Evolutionary conservation across 2,329 filamentous ascomycete species (phyloP), one percentile per base, ranked within the genome.

Genomic region (Magnaporthiopsis poae): DNA sequence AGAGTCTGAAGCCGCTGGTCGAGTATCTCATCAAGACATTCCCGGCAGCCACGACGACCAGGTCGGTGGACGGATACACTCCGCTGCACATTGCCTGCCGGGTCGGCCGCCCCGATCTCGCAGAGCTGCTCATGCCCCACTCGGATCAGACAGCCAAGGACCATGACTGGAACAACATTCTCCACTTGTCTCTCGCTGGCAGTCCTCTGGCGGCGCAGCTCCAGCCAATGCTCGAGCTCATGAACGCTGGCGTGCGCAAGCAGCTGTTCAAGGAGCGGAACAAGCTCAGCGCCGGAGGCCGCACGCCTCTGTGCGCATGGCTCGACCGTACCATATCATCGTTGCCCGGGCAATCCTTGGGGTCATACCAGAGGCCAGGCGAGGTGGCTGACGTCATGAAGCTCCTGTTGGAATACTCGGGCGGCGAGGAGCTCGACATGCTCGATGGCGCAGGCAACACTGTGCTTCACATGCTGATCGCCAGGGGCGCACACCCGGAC

Each of bases 101-200:
- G 2, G 76, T 85, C 3, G 82, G 84, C 13, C 82, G 83, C 27
- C 71, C 81, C 21, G 78, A 85, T 1, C 82, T 84, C 27, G 83
- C 84, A 21, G 84, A 85, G 71, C 78, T 86, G 0, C 81, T 96
- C 52, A 81, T 94, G 64, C 78, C 82, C 0, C 85, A 84, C 33
- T 90, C 90, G 2, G 86, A 95, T 72, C 88, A 91, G 72, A 84
- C 85, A 0, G 78, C 78, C 46, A 87, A 87, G 31, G 88, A 91
- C 72, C 77, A 77, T 12, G 65, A 35, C 3, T 86, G 86, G 13
- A 81, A 85, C 70, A 96, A 94, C 71, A 77, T 94, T 21, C 69
- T 94, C 1, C 91, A 96, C 72, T 78, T 81, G 2, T 80, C 87
- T 8, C 71, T 79, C 13, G 66, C 67, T 3, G 72, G 70, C 31